A percentile compares a stretch with the other conserved stretches of the same genome.
Evolutionary conservation across 2,329 filamentous ascomycete genomes (phyloP).

Genomic region (Claviceps sp.): DNA sequence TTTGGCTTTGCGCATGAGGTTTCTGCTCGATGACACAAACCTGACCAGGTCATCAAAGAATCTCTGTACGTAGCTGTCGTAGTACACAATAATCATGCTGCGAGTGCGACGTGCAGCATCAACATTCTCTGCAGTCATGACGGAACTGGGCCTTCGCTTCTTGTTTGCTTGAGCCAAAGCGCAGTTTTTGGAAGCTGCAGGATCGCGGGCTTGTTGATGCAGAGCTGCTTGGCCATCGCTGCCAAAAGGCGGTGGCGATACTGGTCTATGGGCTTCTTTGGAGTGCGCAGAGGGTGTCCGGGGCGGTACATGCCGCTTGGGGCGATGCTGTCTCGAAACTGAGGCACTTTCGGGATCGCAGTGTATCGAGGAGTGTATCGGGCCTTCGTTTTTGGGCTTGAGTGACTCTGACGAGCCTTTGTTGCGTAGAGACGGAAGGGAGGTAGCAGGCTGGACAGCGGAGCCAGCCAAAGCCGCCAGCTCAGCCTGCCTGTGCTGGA

Average conservation of each 20-base stretch:
- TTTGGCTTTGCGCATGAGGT: conserved; percentile 76
- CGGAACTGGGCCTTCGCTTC: conserved; percentile 36
- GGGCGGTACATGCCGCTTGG: conserved; percentile 4
- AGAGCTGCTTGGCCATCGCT: conserved; percentile 7
- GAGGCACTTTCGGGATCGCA: conserved; percentile 6
- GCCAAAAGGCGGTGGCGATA: conserved; percentile 15
- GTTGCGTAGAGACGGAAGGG: conserved; percentile 32
- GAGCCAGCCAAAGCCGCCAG: conserved; percentile 33
- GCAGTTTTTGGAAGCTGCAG: conserved; percentile 30
- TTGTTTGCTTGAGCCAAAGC: conserved; percentile 36
- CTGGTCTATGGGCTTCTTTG: conserved; percentile 9
- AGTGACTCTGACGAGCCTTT: conserved; percentile 41
- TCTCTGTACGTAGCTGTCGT: conserved; percentile 75
- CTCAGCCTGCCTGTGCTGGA: conserved; percentile 47
- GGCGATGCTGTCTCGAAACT: not conserved
- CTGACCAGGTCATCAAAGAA: conserved; percentile 74
- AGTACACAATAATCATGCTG: conserved; percentile 77
- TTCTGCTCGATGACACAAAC: conserved; percentile 65
- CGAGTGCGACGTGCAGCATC: conserved; percentile 51
- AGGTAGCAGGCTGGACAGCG: conserved; percentile 12
- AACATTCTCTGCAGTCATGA: conserved; percentile 35
- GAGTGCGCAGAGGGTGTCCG: conserved; percentile 11
- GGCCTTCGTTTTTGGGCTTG: conserved; percentile 32
- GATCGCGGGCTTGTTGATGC: conserved; percentile 29
- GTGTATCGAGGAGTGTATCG: conserved; percentile 12